Percentiles rank a stretch among this genome's conserved stretches.
phyloP scores from a whole-genome alignment of 139 green algal genomes.

The Chlamydomonas urium region DNA sequence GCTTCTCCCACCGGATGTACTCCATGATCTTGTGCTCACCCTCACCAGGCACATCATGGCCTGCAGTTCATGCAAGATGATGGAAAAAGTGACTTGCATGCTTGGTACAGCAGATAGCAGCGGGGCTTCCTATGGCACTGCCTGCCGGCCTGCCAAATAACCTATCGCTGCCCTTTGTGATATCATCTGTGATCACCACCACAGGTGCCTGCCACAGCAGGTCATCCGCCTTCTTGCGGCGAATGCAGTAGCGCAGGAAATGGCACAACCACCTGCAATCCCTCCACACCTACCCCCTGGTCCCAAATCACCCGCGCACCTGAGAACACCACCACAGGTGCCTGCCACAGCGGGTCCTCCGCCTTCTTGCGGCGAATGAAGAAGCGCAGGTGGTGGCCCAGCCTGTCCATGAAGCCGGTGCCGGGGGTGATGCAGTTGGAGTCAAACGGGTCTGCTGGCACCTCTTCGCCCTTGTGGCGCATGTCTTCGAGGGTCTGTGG shows the following conservation, averaged over 20 bases:
- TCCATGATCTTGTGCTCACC: constrained; percentile 99
- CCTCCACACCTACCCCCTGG: neutral
- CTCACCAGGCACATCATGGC: constrained; percentile 89
- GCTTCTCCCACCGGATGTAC: constrained; percentile 82
- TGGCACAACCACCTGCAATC: constrained; percentile 42
- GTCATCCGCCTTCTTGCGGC: constrained; percentile 76
- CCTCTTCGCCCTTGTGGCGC: constrained; percentile 51
- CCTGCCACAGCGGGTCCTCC: constrained; percentile 79
- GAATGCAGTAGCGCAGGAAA: constrained; percentile 83
- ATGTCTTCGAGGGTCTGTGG: constrained; percentile 32
- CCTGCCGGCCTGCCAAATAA: no score
- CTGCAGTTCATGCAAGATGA: no score
- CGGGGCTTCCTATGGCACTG: no score
- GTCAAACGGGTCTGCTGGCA: constrained; percentile 69
- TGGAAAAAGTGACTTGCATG: no score
- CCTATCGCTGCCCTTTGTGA: no score
- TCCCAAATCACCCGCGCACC: constrained; percentile 30
- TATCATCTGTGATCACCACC: constrained; percentile 79
- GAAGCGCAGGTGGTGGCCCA: constrained; percentile 77
- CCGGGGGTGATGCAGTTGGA: constrained; percentile 92
- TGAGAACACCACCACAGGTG: constrained; percentile 74
- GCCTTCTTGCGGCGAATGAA: constrained; percentile 75
- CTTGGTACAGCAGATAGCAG: no score
- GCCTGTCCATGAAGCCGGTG: constrained; percentile 53
- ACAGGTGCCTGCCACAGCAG: constrained; percentile 70